A percentile compares a stretch with the other conserved stretches of the same genome.
Evolutionary conservation across 768 basidiomycete species (phyloP).

Genomic region (Leccinum barrowsii): DNA sequence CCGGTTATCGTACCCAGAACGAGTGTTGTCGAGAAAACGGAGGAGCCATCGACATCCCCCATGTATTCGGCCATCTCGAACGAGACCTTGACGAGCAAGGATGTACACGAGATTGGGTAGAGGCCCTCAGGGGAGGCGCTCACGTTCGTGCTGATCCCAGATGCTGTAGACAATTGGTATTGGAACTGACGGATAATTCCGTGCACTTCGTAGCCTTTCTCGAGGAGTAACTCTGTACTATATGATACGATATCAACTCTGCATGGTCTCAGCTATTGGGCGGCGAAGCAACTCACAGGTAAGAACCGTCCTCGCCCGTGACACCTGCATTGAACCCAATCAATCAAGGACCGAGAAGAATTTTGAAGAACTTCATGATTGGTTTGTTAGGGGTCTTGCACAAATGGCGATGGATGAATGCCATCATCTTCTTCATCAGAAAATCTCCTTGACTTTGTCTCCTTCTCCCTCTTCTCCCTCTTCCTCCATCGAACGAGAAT

Average conservation of each 20-base stretch:
- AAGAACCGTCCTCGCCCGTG: constrained; percentile 95
- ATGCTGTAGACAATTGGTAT: constrained; percentile 92
- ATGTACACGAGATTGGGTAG: constrained; percentile 95
- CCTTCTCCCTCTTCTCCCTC: too few species aligned
- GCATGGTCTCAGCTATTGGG: not conserved
- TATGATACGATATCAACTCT: constrained; percentile 2
- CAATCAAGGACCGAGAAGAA: constrained; percentile 1
- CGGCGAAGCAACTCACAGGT: constrained; percentile 60
- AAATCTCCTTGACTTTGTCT: too few species aligned
- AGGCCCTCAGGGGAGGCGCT: constrained; percentile 57
- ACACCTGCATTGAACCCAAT: constrained; percentile 55
- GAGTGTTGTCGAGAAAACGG: constrained; percentile 89
- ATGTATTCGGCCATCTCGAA: constrained; percentile 99
- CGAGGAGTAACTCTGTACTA: constrained; percentile 79
- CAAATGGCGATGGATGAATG: too few species aligned
- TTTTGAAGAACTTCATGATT: too few species aligned
- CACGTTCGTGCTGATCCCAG: constrained; percentile 90
- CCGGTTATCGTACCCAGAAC: constrained; percentile 37
- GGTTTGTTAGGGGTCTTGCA: too few species aligned
- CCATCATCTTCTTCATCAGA: too few species aligned
- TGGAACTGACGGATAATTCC: constrained; percentile 96
- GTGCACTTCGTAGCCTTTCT: constrained; percentile 90
- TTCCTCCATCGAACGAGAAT: too few species aligned
- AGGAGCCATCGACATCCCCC: constrained; percentile 91
- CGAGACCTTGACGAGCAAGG: constrained; percentile 51